Base-by-base conservation (phyloP, 2,329 filamentous ascomycete genomes). In the Diaporthe caulivora region DNA sequence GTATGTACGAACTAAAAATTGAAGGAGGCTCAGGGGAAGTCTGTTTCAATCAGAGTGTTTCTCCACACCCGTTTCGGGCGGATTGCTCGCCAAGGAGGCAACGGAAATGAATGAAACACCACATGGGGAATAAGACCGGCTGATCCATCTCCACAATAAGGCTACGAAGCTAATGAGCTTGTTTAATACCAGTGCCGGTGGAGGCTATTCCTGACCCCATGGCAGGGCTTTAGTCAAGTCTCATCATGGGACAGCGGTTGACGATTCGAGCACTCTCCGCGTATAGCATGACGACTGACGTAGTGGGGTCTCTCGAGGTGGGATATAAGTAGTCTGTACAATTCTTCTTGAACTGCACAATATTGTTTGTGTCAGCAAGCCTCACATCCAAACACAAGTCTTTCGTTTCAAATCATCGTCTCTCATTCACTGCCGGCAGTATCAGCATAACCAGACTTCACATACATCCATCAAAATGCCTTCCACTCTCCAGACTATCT, bases 361-460 rank as follows among this genome's bases (percentile, higher is more conserved):
- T 51, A 26, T 37, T 65, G 29, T 51, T 51, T 37, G 60, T 51
- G 44, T 26, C 44, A 65, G 60, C 60, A 51, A 65, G 60, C 60
- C 44, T 65, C 44, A 51, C 60, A 65, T 65, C 29, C 60, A 51
- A 51, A 37, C 29, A 51, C 9, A 37, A 65, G 60, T 51, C 29
- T 47, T 65, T 65, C 60, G 44, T 51, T 65, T 65, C 42, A 24
- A 37, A 53, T 53, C 24, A n/a, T 54, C 9, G 29, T 72, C 55
- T n/a, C 40, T 67, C 58, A 62, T 68, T 74, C 69, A 37, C 62
- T 74, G 71, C 72, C 69, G 72, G 72, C 69, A 71, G 72, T 72
- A 64, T 29, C 53, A 70, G 65, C 29, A 64, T 42, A 11, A 44
- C 29, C 47, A 51, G 21, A n/a, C 31, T 57, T 37, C 21, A 49